These are phyloP conservation scores for Backusella westeae DNA, from an alignment of 192 early-diverging fungal species.

Conservation along the genomic window DNA sequence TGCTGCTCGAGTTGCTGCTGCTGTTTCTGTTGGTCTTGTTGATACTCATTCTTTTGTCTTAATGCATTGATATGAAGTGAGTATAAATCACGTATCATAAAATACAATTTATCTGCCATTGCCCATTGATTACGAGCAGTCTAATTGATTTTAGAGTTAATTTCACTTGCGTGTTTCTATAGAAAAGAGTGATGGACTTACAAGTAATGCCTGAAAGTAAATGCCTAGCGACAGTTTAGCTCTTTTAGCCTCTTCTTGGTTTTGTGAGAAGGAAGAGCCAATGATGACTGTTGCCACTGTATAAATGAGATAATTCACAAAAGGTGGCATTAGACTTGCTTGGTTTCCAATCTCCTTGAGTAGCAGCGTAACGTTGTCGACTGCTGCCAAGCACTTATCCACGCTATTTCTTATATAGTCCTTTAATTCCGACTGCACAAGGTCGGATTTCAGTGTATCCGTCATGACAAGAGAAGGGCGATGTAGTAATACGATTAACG, in stretches of 20 bases:
- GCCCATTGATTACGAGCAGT: slow-evolving; percentile 49
- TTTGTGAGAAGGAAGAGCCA: slow-evolving; percentile 41
- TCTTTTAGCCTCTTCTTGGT: slow-evolving; percentile 33
- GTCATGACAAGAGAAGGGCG: slow-evolving; percentile 36
- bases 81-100: slow-evolving; percentile 52
- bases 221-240: slow-evolving; percentile 40
- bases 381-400: slow-evolving; percentile 37
- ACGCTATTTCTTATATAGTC: slow-evolving; percentile 38
- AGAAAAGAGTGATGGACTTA: background rate
- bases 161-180: background rate
- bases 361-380: slow-evolving; percentile 40
- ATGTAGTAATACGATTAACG: slow-evolving; percentile 44
- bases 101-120: slow-evolving; percentile 53
- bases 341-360: slow-evolving; percentile 33
- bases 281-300: slow-evolving; percentile 49
- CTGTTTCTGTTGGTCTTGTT: background rate
- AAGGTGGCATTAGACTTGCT: slow-evolving; percentile 36
- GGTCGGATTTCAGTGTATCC: slow-evolving; percentile 23
- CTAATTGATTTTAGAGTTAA: background rate
- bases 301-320: slow-evolving; percentile 44
- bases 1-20: background rate
- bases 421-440: slow-evolving; percentile 17
- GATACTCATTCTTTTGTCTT: background rate
- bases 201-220: slow-evolving; percentile 39
- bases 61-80: slow-evolving; percentile 36